phyloP scores from a whole-genome alignment of 441 rosid genomes.

The Isatis lusitanica region DNA sequence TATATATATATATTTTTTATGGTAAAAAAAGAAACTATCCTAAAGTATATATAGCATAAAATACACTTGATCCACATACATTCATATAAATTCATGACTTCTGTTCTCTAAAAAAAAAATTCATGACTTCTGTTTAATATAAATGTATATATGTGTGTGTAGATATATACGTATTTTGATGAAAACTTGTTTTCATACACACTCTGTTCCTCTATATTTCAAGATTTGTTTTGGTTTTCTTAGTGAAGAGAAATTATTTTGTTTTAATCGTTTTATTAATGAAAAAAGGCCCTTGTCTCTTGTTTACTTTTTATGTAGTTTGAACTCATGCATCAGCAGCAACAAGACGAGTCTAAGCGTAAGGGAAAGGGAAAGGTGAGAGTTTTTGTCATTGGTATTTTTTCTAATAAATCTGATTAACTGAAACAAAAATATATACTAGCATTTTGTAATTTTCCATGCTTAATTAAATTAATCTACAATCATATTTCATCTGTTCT shows the following conservation, averaged over 20 bases:
- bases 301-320: slow-evolving; percentile 4
- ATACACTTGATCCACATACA: background rate
- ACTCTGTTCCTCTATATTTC: background rate
- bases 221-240: background rate
- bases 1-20: background rate
- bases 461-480: background rate
- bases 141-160: background rate
- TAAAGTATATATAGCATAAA: background rate
- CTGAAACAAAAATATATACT: background rate
- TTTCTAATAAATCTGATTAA: background rate
- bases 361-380: slow-evolving; percentile 16
- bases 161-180: background rate
- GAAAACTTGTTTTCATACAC: background rate
- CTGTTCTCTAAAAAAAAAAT: no score
- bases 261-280: background rate
- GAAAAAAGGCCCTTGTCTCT: background rate
- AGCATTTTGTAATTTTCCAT: background rate
- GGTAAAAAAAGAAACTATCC: no score
- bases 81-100: background rate
- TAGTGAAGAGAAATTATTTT: background rate
- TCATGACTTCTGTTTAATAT: background rate
- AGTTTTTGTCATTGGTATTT: slow-evolving; percentile 4
- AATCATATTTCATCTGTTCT: background rate
- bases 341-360: background rate
- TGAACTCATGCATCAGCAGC: slow-evolving; percentile 22